These are phyloP conservation scores for Tagetes erecta DNA, from an alignment of 129 eudicot genomes.

Conservation along the genomic window DNA sequence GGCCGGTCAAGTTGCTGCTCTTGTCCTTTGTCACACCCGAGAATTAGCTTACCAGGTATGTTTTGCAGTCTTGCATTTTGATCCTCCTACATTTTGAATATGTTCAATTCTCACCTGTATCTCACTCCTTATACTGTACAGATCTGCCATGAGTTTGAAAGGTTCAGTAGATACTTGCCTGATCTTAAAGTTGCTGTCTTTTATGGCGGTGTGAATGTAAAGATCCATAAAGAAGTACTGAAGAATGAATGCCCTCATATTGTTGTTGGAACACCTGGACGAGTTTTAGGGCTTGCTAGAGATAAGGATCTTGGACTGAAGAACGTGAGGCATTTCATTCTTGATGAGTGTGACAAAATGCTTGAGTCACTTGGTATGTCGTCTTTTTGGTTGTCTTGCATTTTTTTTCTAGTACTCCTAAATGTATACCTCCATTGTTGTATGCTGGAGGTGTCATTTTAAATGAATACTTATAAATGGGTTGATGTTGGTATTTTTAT, in stretches of 20 bases:
- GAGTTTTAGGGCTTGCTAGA: slow-evolving; percentile 75
- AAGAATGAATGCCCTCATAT: slow-evolving; percentile 97
- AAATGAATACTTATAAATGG: not conserved
- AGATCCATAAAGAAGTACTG: slow-evolving; percentile 73
- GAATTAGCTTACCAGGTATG: slow-evolving; percentile 86
- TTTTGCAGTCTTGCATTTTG: not conserved
- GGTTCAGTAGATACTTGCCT: slow-evolving; percentile 81
- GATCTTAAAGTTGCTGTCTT: slow-evolving; percentile 89
- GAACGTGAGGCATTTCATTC: slow-evolving; percentile 91
- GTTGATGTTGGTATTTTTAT: not conserved
- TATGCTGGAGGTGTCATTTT: not conserved
- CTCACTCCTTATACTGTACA: slow-evolving; percentile 22
- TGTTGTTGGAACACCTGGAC: slow-evolving; percentile 97
- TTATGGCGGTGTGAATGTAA: slow-evolving; percentile 92
- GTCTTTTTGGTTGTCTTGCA: not conserved
- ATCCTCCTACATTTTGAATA: not conserved
- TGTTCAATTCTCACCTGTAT: not conserved
- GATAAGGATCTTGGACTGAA: slow-evolving; percentile 78
- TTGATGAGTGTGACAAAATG: slow-evolving; percentile 98
- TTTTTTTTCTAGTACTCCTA: not conserved
- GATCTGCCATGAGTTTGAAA: slow-evolving; percentile 92
- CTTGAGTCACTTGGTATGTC: slow-evolving; percentile 90
- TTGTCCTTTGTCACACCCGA: slow-evolving; percentile 80
- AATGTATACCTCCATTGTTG: not conserved
- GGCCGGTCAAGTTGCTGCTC: slow-evolving; percentile 82